Base-by-base conservation (phyloP, 495 filamentous ascomycete species). In the Haplographium delicatum region DNA sequence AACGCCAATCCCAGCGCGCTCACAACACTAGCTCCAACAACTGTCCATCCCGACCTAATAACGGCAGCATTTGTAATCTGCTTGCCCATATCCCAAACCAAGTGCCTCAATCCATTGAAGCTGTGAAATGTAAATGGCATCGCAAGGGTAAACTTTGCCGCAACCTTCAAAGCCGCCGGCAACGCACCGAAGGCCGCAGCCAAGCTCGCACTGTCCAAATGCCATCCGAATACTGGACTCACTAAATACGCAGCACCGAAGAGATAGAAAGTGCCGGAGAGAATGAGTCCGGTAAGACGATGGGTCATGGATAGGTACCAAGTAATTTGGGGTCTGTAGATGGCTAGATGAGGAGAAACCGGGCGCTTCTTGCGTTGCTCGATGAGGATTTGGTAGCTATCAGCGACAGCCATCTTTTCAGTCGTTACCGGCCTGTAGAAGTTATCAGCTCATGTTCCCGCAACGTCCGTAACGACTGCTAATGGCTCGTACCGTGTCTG, bases 241-340 rank as follows among this genome's bases (percentile, higher is more conserved):
- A 77, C 82, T 41, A 96, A 82, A 74, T 98, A 98, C 28, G 84
- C 83, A 50, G 83, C 67, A 27, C 82, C 83, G 72, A 88, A 97
- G 55, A 84, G 61, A 80, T 99, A 99, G 46, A 96, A 73, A 22
- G 72, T 70, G 48, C 85, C 85, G 59, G 82, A 84, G 57, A 96
- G 72, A 50, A 73, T 61, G 53, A 74, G 57, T 52, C 89, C 93
- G 13, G 88, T 90, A 72, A 97, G 77, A 60, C 93, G 88, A 75
- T 88, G 83, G 67, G 86, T 71, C 45, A 62, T 70, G 47, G 83
- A 88, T 35, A 72, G 68, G 64, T 85, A 83, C 86, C 86, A 96
- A 47, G 90, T 91, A 62, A 97, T 84, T 70, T 88, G 85, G 53
- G 85, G 84, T 57, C 80, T 75, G 80, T 97, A 99, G 79, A 95